Conservation (phyloP, 23 red algal species). For the Porphyridium purpureum region DNA sequence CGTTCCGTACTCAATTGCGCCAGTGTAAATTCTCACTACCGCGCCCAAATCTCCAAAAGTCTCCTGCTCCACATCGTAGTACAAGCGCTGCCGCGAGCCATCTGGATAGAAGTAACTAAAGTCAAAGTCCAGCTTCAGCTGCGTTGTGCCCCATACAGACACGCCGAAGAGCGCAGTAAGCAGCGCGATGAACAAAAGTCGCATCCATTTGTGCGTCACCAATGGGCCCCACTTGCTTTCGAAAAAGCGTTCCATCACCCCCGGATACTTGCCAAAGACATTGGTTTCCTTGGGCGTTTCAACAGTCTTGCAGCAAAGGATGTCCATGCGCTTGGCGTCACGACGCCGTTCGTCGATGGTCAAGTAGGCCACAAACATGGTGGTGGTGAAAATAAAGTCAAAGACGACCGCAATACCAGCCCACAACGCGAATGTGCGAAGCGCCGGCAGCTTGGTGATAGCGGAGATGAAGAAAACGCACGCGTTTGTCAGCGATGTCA, state of each 20-base stretch:
- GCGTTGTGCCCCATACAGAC: conserved; percentile 18
- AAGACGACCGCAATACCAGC: conserved; percentile 37
- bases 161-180: too few relatives aligned
- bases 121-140: conserved; percentile 30
- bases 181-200: conserved; percentile 13
- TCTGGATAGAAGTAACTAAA: conserved; percentile 53
- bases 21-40: conserved; percentile 41
- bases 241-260: conserved; percentile 37
- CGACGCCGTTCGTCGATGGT: conserved; percentile 22
- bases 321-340: conserved; percentile 33
- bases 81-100: conserved; percentile 21
- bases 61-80: conserved; percentile 18
- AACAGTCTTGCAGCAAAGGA: conserved; percentile 14
- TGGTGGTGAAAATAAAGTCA: conserved; percentile 32
- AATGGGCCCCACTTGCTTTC: conserved; percentile 17
- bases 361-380: conserved; percentile 26
- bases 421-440: conserved; percentile 46
- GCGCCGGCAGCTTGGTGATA: conserved; percentile 31
- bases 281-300: conserved; percentile 32
- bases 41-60: too few relatives aligned
- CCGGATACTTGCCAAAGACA: conserved; percentile 20
- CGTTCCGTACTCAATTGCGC: conserved; percentile 20
- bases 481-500: conserved; percentile 41
- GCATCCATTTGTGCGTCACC: conserved; percentile 13
- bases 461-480: conserved; percentile 37